Base-by-base conservation (phyloP, 345 rosid species). In the Leavenworthia alabamica region DNA sequence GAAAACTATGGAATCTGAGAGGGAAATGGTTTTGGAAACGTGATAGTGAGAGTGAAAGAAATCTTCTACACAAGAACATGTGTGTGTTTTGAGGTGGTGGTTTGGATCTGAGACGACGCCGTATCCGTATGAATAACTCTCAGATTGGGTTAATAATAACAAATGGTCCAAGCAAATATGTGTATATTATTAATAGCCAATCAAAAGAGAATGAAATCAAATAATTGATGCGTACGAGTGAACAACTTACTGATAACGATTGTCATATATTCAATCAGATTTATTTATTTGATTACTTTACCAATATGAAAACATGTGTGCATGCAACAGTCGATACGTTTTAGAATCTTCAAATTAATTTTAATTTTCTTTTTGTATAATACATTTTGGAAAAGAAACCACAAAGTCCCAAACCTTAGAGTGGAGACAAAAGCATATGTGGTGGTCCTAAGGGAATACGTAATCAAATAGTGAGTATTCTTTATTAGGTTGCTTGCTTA, bases 1-100 rank as follows among this genome's bases (percentile, higher is more conserved):
- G 41, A 26, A 61, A 52, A 44, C 19, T 49, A 50, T 19, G 42
- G 62, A 69, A 35, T 53, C 53, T 60, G 0, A 2, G 13, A 51
- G 65, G 22, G 11, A 51, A 7, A 22, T 49, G 42, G 14, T 49
- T 29, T 22, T n/a, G 63, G 31, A 31, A 10, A 0, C 45, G 56
- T 39, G 58, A 26, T 7, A 45, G 14, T 15, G 48, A 57, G 5
- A 57, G 24, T 24, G 56, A 49, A 8, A 37, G 37, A 31, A 14
- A 47, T 14, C 3, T 19, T 11, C 2, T 27, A 56, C 28, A 24
- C 39, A 16, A 45, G 63, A 27, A 56, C 71, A 56, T 55, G 29
- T 35, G 56, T 14, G 56, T 14, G n/a, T 31, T 24, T 36, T 56
- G 28, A 7, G 28, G 6, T 33, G 26, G 11, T 32, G 17, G 7